phyloP scores from a whole-genome alignment of 768 basidiomycete genomes.

The Tylopilus sp. region DNA sequence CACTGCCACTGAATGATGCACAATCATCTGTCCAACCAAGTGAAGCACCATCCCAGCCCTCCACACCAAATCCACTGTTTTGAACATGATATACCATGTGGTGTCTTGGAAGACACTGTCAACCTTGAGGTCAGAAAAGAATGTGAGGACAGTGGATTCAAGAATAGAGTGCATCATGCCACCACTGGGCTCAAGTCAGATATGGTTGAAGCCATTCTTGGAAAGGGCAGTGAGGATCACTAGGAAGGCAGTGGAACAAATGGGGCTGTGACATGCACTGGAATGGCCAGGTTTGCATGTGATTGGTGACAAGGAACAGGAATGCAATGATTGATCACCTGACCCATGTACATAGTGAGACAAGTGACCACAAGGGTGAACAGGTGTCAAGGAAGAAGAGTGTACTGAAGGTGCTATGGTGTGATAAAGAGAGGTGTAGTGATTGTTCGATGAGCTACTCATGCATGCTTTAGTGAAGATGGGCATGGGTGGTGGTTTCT shows the following conservation, averaged over 20 bases:
- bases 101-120: conserved; percentile 74
- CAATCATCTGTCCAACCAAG: too few relatives aligned
- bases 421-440: conserved; percentile 20
- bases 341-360: conserved; percentile 18
- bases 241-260: conserved; percentile 19
- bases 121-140: conserved; percentile 73
- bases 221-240: conserved; percentile 33
- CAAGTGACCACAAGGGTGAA: conserved; percentile 25
- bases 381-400: conserved; percentile 37
- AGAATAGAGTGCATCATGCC: conserved; percentile 45
- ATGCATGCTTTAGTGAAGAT: too few relatives aligned
- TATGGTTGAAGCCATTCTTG: conserved; percentile 66
- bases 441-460: too few relatives aligned
- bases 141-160: conserved; percentile 70
- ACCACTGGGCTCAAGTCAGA: conserved; percentile 52
- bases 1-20: too few relatives aligned
- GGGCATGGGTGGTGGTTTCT: conserved; percentile 27
- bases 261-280: conserved; percentile 19
- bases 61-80: too few relatives aligned
- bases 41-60: too few relatives aligned
- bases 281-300: too few relatives aligned
- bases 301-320: conserved; percentile 41
- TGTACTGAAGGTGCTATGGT: conserved; percentile 15
- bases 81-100: too few relatives aligned
- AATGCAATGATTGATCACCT: conserved; percentile 23